These are phyloP conservation scores for Raffaelea arxii DNA, from an alignment of 2,329 filamentous ascomycete genomes.

Conservation along the genomic window DNA sequence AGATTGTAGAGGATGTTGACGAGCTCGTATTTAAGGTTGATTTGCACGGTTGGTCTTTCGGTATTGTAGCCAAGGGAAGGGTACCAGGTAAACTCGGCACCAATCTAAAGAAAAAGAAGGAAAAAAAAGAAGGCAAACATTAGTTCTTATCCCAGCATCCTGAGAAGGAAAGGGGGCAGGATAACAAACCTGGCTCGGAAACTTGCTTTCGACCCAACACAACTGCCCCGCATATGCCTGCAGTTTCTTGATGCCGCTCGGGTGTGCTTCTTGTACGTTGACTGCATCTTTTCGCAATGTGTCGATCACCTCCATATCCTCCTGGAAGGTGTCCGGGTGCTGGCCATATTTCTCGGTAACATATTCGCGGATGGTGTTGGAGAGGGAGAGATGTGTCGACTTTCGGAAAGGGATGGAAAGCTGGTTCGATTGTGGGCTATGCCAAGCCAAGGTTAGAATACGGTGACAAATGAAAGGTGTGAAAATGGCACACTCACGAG, in stretches of 20 bases:
- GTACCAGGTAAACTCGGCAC: conserved; percentile 95
- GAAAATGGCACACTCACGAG: no score
- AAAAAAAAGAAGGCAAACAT: conserved; percentile 4
- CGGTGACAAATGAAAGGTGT: not conserved
- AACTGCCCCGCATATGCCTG: conserved; percentile 86
- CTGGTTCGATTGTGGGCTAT: conserved; percentile 36
- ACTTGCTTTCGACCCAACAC: conserved; percentile 88
- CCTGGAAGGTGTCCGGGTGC: conserved; percentile 90
- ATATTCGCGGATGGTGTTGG: conserved; percentile 80
- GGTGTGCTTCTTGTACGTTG: conserved; percentile 78
- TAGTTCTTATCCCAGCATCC: not conserved
- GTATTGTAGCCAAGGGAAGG: conserved; percentile 85
- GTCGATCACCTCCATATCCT: conserved; percentile 79
- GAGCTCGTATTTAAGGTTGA: conserved; percentile 71
- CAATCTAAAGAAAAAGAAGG: conserved; percentile 49
- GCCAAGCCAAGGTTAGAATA: no score
- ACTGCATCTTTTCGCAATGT: conserved; percentile 75
- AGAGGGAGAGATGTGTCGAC: conserved; percentile 69
- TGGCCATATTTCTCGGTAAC: conserved; percentile 98
- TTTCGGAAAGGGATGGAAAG: conserved; percentile 81
- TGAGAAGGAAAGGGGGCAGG: not conserved
- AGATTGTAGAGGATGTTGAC: conserved; percentile 92
- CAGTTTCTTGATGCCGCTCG: conserved; percentile 79
- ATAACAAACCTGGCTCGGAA: conserved; percentile 94
- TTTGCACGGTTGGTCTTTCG: conserved; percentile 56